These are phyloP conservation scores for Ophiosphaerella herpotricha DNA, from an alignment of 2,329 filamentous ascomycete genomes.

Conservation along the genomic window DNA sequence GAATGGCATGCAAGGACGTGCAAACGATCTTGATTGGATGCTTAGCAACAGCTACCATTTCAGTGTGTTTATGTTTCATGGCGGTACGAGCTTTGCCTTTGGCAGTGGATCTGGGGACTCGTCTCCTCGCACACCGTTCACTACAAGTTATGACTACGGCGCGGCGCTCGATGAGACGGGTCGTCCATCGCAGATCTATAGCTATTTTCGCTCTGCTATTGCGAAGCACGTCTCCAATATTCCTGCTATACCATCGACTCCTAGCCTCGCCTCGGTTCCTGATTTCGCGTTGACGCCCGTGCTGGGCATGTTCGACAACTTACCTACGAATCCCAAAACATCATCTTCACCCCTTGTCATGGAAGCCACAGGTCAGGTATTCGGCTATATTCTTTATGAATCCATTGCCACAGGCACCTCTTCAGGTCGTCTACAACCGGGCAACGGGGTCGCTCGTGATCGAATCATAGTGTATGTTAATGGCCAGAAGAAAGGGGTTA, in stretches of 20 bases:
- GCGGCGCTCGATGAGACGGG: conserved; percentile 58
- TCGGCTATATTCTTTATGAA: conserved; percentile 53
- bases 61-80: conserved; percentile 60
- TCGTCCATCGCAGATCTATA: conserved; percentile 52
- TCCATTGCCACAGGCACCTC: conserved; percentile 33
- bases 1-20: conserved; percentile 17
- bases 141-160: conserved; percentile 58
- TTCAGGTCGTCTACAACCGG: conserved; percentile 46
- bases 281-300: conserved; percentile 47
- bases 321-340: conserved; percentile 19
- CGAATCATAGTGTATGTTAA: conserved; percentile 57
- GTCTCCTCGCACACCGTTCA: conserved; percentile 49
- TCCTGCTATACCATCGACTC: conserved; percentile 44
- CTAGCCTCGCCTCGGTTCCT: conserved; percentile 41
- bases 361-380: conserved; percentile 53
- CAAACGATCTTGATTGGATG: conserved; percentile 30
- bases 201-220: conserved; percentile 48
- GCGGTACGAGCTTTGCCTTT: conserved; percentile 58
- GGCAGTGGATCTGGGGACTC: conserved; percentile 54
- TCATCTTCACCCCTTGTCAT: conserved; percentile 46
- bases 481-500: conserved; percentile 47
- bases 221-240: conserved; percentile 45
- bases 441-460: conserved; percentile 51
- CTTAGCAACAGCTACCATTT: conserved; percentile 46
- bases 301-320: conserved; percentile 45